Evolutionary conservation across 2,329 filamentous ascomycete genomes (phyloP).

Genomic region (Clonostachys rosea): DNA sequence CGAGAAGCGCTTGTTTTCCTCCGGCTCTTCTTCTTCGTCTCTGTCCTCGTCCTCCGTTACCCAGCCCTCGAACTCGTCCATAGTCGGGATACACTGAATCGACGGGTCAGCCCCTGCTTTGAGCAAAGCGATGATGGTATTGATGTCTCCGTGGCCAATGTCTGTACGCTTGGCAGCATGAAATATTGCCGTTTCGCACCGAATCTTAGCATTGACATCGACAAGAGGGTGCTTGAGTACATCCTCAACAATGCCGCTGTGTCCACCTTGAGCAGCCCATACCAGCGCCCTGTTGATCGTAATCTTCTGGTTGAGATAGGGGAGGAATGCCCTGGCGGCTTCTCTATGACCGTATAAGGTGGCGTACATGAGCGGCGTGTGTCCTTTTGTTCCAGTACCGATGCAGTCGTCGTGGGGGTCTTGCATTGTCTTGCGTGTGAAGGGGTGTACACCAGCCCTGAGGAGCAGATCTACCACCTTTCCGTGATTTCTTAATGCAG

Average conservation of each 20-base stretch:
- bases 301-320: neutral
- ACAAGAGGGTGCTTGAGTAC: neutral
- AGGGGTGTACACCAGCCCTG: neutral
- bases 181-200: neutral
- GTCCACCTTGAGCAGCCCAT: neutral
- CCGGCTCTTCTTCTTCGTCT: too few relatives aligned
- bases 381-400: neutral
- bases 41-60: too few relatives aligned
- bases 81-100: neutral
- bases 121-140: neutral
- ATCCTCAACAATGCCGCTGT: neutral
- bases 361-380: neutral
- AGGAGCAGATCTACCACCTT: neutral
- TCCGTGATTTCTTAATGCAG: neutral
- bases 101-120: neutral
- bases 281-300: neutral
- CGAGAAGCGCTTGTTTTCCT: too few relatives aligned
- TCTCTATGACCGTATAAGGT: neutral
- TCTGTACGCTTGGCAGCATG: neutral
- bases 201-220: neutral
- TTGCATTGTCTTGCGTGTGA: neutral
- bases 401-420: neutral
- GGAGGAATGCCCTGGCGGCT: neutral
- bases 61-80: neutral
- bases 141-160: neutral